These are phyloP conservation scores for Salvia hispanica DNA, from an alignment of 257 asterid genomes.

Conservation along the genomic window DNA sequence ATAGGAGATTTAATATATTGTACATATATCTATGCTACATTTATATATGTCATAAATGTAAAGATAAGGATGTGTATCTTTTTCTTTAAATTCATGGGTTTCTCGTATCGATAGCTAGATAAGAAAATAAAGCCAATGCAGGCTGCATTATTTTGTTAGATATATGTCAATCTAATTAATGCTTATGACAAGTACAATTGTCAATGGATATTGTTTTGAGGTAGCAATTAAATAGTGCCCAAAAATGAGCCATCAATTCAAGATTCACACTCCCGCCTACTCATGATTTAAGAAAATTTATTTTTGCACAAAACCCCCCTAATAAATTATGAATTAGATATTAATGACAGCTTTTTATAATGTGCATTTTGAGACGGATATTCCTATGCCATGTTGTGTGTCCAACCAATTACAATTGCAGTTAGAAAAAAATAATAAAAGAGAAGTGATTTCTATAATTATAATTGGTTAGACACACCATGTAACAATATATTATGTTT, in stretches of 20 bases:
- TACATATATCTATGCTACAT: background rate
- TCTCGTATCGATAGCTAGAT: background rate
- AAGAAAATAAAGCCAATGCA: background rate
- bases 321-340: no score
- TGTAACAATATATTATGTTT: no score
- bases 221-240: background rate
- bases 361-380: no score
- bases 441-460: no score
- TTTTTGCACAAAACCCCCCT: no score
- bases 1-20: background rate
- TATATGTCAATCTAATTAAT: slow-evolving; percentile 11
- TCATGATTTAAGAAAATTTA: no score
- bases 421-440: no score
- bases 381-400: no score
- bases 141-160: background rate
- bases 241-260: background rate
- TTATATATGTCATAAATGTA: background rate
- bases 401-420: no score
- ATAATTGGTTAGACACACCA: no score
- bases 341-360: no score
- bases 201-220: slow-evolving; percentile 19
- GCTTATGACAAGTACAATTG: background rate
- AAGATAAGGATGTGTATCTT: background rate
- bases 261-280: background rate
- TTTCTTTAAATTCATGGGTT: background rate